Evolutionary conservation across 371 early-diverging fungal genomes (phyloP).

Genomic region (Mucor saturninus): DNA sequence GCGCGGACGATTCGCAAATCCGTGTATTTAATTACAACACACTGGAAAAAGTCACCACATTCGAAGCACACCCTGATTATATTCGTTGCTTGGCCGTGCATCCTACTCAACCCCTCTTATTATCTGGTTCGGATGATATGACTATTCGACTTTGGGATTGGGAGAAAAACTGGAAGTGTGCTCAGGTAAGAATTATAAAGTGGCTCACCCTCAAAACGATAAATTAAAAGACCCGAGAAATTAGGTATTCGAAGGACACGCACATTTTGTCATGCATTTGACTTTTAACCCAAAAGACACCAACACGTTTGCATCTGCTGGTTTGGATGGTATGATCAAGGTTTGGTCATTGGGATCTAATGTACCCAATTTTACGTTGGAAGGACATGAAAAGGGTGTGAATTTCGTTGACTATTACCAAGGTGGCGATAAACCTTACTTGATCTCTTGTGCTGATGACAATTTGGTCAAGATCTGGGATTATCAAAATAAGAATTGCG

Average conservation of each 20-base stretch:
- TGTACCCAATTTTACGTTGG: constrained; percentile 91
- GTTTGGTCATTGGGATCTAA: constrained; percentile 87
- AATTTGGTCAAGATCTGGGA: constrained; percentile 97
- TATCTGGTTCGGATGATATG: constrained; percentile 98
- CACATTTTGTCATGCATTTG: constrained; percentile 97
- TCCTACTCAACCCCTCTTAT: constrained; percentile 90
- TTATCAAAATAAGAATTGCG: constrained; percentile 98
- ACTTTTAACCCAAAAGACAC: constrained; percentile 96
- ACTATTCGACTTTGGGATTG: constrained; percentile 99
- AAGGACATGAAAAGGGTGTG: constrained; percentile 95
- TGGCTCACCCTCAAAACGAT: too few species aligned
- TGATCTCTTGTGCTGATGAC: constrained; percentile 94
- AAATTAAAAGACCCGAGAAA: too few species aligned
- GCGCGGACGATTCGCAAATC: constrained; percentile 97
- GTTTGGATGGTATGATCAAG: constrained; percentile 92
- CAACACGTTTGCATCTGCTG: constrained; percentile 97
- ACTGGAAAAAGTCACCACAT: constrained; percentile 92
- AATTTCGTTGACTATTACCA: constrained; percentile 95
- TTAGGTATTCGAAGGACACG: constrained; percentile 95
- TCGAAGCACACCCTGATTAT: constrained; percentile 99
- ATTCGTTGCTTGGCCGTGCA: constrained; percentile 97
- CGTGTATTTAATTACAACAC: constrained; percentile 99
- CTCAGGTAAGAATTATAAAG: constrained; percentile 63
- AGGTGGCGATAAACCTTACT: constrained; percentile 94
- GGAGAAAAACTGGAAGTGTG: constrained; percentile 97